Evolutionary conservation across 164 flowering plant species (phyloP).

Genomic region (Saururus chinensis): DNA sequence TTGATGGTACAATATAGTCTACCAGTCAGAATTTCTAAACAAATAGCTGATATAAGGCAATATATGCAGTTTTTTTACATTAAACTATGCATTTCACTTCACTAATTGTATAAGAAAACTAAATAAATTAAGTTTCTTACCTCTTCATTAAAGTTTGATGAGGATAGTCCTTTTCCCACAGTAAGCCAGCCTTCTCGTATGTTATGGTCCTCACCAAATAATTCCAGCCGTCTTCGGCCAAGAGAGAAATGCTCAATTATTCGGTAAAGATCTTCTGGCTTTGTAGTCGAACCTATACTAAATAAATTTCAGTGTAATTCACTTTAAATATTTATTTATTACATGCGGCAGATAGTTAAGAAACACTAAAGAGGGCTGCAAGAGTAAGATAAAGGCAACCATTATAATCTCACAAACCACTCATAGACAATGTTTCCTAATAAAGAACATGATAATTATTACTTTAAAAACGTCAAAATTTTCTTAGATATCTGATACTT

Average conservation of each 20-base stretch:
- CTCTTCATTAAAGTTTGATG: constrained; percentile 82
- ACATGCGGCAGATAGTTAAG: neutral
- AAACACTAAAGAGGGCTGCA: too few relatives aligned
- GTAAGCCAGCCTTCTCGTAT: constrained; percentile 97
- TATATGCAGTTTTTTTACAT: neutral
- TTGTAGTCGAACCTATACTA: constrained; percentile 75
- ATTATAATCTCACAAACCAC: too few relatives aligned
- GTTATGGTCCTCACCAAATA: constrained; percentile 98
- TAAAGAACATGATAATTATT: neutral
- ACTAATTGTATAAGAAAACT: neutral
- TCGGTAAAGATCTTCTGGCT: constrained; percentile 95
- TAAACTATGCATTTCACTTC: neutral
- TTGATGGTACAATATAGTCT: too few relatives aligned
- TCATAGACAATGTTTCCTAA: too few relatives aligned
- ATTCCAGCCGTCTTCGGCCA: constrained; percentile 92
- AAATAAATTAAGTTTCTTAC: constrained; percentile 21
- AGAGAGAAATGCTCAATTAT: constrained; percentile 94
- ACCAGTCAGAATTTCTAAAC: neutral
- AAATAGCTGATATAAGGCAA: neutral
- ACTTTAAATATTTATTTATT: neutral
- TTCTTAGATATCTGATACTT: neutral
- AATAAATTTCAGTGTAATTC: neutral
- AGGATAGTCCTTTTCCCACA: constrained; percentile 81
- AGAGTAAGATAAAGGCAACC: too few relatives aligned
- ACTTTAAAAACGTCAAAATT: neutral